Base-by-base conservation (phyloP, 176 grass and related monocot species). In the Oryza meyeriana region DNA sequence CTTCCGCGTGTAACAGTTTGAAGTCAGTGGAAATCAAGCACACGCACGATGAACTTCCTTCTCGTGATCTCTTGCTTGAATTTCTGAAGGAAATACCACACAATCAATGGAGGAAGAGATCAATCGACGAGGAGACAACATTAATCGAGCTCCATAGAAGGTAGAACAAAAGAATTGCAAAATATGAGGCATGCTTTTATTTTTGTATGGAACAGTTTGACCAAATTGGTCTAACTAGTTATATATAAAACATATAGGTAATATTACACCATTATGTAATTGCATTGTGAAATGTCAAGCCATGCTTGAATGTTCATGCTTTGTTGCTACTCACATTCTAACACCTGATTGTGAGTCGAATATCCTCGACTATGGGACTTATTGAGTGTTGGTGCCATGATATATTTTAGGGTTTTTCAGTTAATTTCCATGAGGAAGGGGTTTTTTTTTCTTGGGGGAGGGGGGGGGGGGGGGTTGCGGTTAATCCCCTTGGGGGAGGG, bases 1-100 rank as follows among this genome's bases (percentile, higher is more conserved):
- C 50, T 16, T 27, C 16, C 13, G 4, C 2, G 1, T 65, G 66
- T 64, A 66, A 18, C 64, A 52, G 67, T 14, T 32, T 80, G 64
- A 68, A 66, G 10, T 80, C n/a, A 25, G 50, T 80, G 50, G 64
- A 80, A 38, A 52, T 80, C 77, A 69, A 68, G 42, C 16, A 36
- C 64, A 30, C 48, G 33, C 42, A 22, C 3, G 30, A 68, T 55
- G 7, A 27, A 25, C 1, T 41, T 34, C 42, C 1, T 55, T n/a
- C 50, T 55, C 7, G 9, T 55, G 17, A 22, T n/a, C 6, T 55
- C n/a, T 22, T 55, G n/a, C 6, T 8, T 22, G 50, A n/a, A 55
- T 55, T 55, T 55, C 18, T 8, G 9, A 55, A 55, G 50, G 50
- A 55, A 55, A 55, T n/a, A 22, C 50, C 6, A 55, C 18, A 7